Conservation (phyloP, 305 asterid species). For the Fraxinus velutina region DNA sequence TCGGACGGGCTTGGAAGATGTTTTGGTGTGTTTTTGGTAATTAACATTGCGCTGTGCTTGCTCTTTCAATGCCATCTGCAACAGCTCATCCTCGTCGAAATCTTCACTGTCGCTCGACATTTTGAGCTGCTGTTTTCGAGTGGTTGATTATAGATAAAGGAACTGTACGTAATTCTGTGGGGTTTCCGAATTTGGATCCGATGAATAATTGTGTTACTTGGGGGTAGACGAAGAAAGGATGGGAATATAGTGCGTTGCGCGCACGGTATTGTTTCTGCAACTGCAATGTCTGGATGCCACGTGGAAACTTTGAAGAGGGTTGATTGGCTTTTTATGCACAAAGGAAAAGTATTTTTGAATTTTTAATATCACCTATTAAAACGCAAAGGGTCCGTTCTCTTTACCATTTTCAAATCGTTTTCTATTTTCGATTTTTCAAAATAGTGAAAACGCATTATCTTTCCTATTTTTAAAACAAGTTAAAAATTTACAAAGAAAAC, state of each 20-base stretch:
- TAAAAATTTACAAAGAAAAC: too few relatives aligned
- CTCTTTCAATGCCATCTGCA: slow-evolving; percentile 93
- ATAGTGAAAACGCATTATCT: too few relatives aligned
- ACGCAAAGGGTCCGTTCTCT: too few relatives aligned
- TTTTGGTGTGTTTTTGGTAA: slow-evolving; percentile 57
- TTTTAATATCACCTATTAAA: not conserved
- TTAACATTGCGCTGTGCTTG: slow-evolving; percentile 85
- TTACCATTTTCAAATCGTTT: too few relatives aligned
- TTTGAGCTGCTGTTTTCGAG: slow-evolving; percentile 15
- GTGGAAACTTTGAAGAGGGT: not conserved
- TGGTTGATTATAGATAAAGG: slow-evolving; percentile 10
- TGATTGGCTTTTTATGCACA: not conserved
- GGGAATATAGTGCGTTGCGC: not conserved
- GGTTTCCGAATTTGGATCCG: slow-evolving; percentile 34
- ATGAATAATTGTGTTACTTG: not conserved
- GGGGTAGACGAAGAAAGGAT: not conserved
- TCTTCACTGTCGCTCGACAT: slow-evolving; percentile 76
- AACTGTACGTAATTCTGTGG: slow-evolving; percentile 16
- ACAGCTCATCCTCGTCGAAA: slow-evolving; percentile 71
- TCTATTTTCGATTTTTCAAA: too few relatives aligned
- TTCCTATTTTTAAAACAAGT: too few relatives aligned
- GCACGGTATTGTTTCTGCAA: not conserved
- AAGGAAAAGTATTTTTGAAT: not conserved
- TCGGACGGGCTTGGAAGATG: slow-evolving; percentile 67
- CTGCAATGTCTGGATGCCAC: not conserved